Evolutionary conservation across 2,329 filamentous ascomycete species (phyloP), one percentile per base, ranked within the genome.

Genomic region (Microascus cirrosus): DNA sequence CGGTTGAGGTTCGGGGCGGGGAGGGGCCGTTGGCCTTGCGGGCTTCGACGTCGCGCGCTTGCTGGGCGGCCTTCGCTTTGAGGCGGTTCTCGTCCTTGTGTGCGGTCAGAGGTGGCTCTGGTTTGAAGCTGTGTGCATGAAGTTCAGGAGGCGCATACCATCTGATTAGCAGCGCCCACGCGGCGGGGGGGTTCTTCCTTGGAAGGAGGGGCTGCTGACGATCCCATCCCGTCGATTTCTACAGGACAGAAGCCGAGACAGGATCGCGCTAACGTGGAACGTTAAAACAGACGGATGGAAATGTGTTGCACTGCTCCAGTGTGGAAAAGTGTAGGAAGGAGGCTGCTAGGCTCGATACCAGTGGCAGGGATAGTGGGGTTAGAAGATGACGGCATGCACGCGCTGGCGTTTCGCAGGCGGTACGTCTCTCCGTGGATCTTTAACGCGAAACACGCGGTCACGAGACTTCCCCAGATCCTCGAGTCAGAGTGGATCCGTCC

Each of bases 41-140:
- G 60, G 77, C 71, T 60, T 86, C 83, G 36, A 86, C 84, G 65
- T 91, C 84, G 59, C 81, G 81, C 66, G 87, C 85, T 63, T 89
- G 83, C 59, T 89, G 87, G 20, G 92, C 77, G 2, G 91, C 92
- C 78, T 96, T 97, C 58, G 94, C 90, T 72, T 85, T 89, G 34
- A 96, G 81, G 22, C 93, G 84, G 65, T 86, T 92, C 70, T 93
- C 85, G 82, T 96, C 93, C 89, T 94, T 59, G 39, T 18, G 13
- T 3, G 28, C 1, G 1, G 60, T n/a, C 39, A 51, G 42, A 22
- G 18, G 10, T 24, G 35, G 6, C 54, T 57, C 61, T 45, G 53
- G 28, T 15, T 32, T 25, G 42, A 3, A 55, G 12, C 5, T 2
- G 20, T 20, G 20, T 2, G 45, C 20, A 2, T 18, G 13, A n/a